Conservation (phyloP, 1,139 yeast genomes). For the Geotrichum phurueaensis region DNA sequence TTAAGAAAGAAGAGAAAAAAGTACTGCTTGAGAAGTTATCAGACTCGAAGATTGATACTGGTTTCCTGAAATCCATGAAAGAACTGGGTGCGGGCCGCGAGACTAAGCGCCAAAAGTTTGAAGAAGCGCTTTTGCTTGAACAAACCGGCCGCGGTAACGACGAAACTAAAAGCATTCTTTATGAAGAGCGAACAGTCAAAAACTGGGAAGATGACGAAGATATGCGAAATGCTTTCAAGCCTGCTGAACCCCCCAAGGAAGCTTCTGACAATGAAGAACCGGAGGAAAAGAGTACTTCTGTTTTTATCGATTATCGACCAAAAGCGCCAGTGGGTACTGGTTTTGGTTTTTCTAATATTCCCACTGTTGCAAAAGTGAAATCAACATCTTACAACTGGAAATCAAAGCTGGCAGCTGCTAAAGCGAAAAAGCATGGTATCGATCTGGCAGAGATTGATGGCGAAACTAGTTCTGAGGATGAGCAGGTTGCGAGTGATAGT, state of each 20-base stretch:
- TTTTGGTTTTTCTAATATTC: conserved; percentile 60
- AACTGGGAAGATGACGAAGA: conserved; percentile 52
- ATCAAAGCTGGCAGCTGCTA: conserved; percentile 46
- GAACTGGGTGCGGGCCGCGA: conserved; percentile 71
- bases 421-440: conserved; percentile 32
- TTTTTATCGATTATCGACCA: conserved; percentile 72
- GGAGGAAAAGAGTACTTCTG: conserved; percentile 35
- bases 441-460: conserved; percentile 40
- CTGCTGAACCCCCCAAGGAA: background rate
- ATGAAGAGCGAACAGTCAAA: conserved; percentile 61
- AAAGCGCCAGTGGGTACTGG: conserved; percentile 58
- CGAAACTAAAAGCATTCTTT: conserved; percentile 54
- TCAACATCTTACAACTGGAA: conserved; percentile 55
- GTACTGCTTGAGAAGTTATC: conserved; percentile 70
- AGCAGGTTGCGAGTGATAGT: conserved; percentile 21
- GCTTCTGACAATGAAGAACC: conserved; percentile 22
- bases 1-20: conserved; percentile 84
- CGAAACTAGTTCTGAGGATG: conserved; percentile 29
- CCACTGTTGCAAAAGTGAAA: conserved; percentile 41
- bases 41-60: conserved; percentile 56
- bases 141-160: conserved; percentile 68
- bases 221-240: conserved; percentile 10
- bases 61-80: conserved; percentile 62
- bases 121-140: conserved; percentile 71
- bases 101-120: conserved; percentile 63